Evolutionary conservation across 495 filamentous ascomycete species (phyloP).

Genomic region (Penicillium soppii): DNA sequence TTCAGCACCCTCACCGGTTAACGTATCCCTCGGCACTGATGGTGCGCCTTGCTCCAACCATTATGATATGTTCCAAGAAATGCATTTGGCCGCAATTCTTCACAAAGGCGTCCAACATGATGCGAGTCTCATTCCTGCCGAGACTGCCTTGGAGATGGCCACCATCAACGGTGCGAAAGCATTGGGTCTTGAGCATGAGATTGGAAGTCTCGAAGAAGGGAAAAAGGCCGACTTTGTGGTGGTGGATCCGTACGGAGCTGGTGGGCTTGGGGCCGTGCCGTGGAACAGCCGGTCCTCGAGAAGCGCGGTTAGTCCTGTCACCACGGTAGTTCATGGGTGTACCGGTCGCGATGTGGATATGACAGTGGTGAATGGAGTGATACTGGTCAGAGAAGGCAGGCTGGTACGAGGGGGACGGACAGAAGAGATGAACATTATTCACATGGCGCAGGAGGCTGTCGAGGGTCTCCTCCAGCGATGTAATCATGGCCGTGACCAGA

Average conservation of each 20-base stretch:
- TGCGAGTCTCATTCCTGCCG: constrained; percentile 34
- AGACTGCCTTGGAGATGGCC: constrained; percentile 38
- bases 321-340: constrained; percentile 36
- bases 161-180: constrained; percentile 41
- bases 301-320: constrained; percentile 28
- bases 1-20: constrained; percentile 17
- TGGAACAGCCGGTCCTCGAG: constrained; percentile 6
- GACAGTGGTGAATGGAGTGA: constrained; percentile 36
- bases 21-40: constrained; percentile 38
- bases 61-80: constrained; percentile 42
- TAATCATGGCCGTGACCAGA: constrained; percentile 8
- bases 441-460: constrained; percentile 8
- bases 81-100: constrained; percentile 38
- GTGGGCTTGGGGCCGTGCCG: constrained; percentile 19
- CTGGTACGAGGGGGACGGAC: constrained; percentile 15
- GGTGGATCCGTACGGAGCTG: constrained; percentile 31
- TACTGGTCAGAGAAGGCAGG: constrained; percentile 29
- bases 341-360: constrained; percentile 40
- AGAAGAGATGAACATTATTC: constrained; percentile 18
- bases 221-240: constrained; percentile 41
- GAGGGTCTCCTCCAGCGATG: constrained; percentile 15
- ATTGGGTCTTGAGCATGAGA: constrained; percentile 34
- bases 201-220: constrained; percentile 41
- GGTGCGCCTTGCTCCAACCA: constrained; percentile 43
- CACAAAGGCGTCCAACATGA: constrained; percentile 39